Evolutionary conservation across 805 yeast species (phyloP).

Genomic region (Pichia membranifaciens): DNA sequence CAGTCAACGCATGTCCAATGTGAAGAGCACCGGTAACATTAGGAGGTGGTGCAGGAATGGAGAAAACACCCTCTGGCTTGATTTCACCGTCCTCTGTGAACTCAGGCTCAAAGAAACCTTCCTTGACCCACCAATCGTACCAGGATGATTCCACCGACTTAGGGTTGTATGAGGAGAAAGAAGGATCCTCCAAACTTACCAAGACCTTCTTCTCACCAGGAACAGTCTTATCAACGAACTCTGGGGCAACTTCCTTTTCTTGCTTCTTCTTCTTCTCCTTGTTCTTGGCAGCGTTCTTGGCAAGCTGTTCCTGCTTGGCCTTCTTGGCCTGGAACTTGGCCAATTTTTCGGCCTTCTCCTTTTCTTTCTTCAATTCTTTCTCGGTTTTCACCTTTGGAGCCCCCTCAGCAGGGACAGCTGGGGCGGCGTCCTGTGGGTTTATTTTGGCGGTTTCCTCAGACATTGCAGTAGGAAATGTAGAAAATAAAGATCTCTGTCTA

Average conservation of each 20-base stretch:
- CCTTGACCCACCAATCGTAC: constrained; percentile 95
- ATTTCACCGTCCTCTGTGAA: constrained; percentile 65
- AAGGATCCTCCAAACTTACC: constrained; percentile 83
- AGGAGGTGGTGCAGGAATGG: constrained; percentile 98
- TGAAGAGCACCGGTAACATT: constrained; percentile 98
- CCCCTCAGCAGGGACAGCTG: constrained; percentile 49
- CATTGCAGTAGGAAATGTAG: constrained; percentile 14
- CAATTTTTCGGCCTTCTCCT: constrained; percentile 51
- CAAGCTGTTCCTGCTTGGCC: constrained; percentile 62
- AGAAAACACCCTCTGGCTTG: constrained; percentile 78
- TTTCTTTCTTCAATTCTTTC: constrained; percentile 68
- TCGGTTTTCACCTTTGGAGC: constrained; percentile 40
- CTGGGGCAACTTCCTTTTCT: constrained; percentile 68
- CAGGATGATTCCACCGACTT: constrained; percentile 91
- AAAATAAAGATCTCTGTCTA: constrained; percentile 10
- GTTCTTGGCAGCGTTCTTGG: constrained; percentile 39
- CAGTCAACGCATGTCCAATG: constrained; percentile 96
- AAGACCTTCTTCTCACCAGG: constrained; percentile 90
- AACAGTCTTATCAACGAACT: constrained; percentile 73
- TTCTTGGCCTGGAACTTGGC: constrained; percentile 72
- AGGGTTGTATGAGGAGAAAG: constrained; percentile 92
- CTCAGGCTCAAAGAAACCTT: constrained; percentile 86
- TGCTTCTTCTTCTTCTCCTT: constrained; percentile 58
- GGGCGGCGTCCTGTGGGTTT: constrained; percentile 14
- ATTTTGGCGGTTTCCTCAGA: constrained; percentile 23